A percentile compares a stretch with the other conserved stretches of the same genome.
Evolutionary conservation across 306 rosid species (phyloP).

Genomic region (Fagus sylvatica): DNA sequence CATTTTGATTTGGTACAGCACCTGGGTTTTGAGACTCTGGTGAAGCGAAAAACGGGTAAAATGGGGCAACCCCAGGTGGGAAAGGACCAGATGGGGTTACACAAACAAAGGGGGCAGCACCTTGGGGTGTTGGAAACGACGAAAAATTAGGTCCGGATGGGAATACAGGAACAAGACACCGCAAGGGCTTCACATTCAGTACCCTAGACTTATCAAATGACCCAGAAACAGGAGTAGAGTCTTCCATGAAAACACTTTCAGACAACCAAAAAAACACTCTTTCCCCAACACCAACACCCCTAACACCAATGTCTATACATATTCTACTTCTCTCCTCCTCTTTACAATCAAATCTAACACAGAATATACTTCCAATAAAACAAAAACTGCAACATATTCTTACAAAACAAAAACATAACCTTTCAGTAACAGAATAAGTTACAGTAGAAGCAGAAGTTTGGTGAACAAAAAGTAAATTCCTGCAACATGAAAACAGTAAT

Average conservation of each 20-base stretch:
- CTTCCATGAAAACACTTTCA: conserved; percentile 57
- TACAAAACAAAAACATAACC: no score
- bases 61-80: conserved; percentile 72
- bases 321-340: no score
- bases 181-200: conserved; percentile 77
- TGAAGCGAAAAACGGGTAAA: conserved; percentile 67
- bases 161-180: conserved; percentile 77
- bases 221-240: conserved; percentile 47
- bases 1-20: conserved; percentile 45
- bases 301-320: not conserved
- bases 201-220: conserved; percentile 84
- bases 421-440: no score
- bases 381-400: no score
- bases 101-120: conserved; percentile 82
- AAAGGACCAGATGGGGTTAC: conserved; percentile 91
- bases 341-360: no score
- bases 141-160: conserved; percentile 64
- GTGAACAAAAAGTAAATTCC: no score
- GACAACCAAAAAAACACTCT: conserved; percentile 18
- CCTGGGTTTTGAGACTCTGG: conserved; percentile 49
- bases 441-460: no score
- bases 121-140: conserved; percentile 61
- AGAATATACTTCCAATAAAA: no score
- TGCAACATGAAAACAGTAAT: no score
- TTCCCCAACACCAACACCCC: conserved; percentile 1